Percentiles rank a stretch among this genome's conserved stretches.
Conservation (phyloP, 805 yeast genomes). For the Sporopachydermia quercuum region DNA sequence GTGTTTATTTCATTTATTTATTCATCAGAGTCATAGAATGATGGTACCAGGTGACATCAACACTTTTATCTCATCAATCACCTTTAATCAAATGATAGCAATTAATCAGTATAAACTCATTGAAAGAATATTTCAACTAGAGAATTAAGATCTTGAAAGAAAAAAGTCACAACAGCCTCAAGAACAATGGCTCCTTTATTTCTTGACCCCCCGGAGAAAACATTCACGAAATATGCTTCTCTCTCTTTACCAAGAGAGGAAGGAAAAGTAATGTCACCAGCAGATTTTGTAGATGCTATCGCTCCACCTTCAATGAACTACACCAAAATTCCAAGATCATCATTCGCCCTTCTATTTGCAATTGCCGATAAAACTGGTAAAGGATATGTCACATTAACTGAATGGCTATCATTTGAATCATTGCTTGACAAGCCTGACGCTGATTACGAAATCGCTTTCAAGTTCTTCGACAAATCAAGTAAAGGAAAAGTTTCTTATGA, state of each 20-base stretch:
- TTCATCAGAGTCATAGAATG: no score
- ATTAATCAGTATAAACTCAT: no score
- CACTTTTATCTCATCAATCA: no score
- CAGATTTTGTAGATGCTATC: conserved; percentile 28
- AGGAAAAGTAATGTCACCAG: conserved; percentile 20
- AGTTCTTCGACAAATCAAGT: conserved; percentile 25
- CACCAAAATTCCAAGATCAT: conserved; percentile 37
- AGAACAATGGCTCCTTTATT: no score
- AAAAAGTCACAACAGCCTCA: no score
- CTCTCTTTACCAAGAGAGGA: conserved; percentile 9
- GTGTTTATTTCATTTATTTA: no score
- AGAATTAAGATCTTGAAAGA: no score
- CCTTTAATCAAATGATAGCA: no score
- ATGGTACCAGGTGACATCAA: no score
- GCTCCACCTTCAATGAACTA: conserved; percentile 31
- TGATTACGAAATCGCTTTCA: conserved; percentile 34
- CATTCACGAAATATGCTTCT: background rate
- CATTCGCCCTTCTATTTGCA: conserved; percentile 60
- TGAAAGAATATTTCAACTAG: no score
- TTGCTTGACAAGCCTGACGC: conserved; percentile 39
- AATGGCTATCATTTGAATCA: conserved; percentile 62
- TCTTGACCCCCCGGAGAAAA: background rate
- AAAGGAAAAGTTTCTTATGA: conserved; percentile 23
- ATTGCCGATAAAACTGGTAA: conserved; percentile 61
- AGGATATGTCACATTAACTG: conserved; percentile 53